A percentile compares a stretch with the other conserved stretches of the same genome.
phyloP scores from a whole-genome alignment of 768 basidiomycete species.

The Basidioascus undulatus region DNA sequence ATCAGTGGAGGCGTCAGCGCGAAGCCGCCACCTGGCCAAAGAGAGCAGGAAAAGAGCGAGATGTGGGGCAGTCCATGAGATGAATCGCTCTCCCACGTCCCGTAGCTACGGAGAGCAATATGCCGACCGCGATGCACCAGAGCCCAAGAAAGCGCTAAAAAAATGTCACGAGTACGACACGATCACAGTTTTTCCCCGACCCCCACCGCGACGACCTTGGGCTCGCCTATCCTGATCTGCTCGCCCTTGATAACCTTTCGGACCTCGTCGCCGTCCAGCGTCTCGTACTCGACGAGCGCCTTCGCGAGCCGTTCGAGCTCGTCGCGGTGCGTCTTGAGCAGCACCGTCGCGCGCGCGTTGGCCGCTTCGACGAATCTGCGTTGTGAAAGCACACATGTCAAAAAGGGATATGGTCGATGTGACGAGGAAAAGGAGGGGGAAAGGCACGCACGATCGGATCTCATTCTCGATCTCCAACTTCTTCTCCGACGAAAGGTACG shows the following conservation, averaged over 20 bases:
- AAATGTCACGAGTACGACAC: no score
- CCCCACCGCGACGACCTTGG: no score
- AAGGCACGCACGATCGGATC: conserved; percentile 39
- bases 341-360: conserved; percentile 35
- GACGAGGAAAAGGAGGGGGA: conserved; percentile 5
- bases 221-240: no score
- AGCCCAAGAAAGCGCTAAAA: no score
- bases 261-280: conserved; percentile 66
- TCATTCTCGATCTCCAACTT: conserved; percentile 72
- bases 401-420: background rate
- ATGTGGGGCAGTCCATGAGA: no score
- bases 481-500: conserved; percentile 44
- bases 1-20: no score
- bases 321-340: conserved; percentile 40
- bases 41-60: no score
- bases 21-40: no score
- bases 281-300: conserved; percentile 87
- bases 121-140: no score
- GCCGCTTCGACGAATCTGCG: conserved; percentile 40
- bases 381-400: conserved; percentile 1
- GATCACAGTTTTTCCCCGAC: no score
- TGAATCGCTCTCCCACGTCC: no score
- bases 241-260: conserved; percentile 61
- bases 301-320: conserved; percentile 65
- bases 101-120: no score